Conservation (phyloP, 371 early-diverging fungal species). For the Rhizopus sp. region DNA sequence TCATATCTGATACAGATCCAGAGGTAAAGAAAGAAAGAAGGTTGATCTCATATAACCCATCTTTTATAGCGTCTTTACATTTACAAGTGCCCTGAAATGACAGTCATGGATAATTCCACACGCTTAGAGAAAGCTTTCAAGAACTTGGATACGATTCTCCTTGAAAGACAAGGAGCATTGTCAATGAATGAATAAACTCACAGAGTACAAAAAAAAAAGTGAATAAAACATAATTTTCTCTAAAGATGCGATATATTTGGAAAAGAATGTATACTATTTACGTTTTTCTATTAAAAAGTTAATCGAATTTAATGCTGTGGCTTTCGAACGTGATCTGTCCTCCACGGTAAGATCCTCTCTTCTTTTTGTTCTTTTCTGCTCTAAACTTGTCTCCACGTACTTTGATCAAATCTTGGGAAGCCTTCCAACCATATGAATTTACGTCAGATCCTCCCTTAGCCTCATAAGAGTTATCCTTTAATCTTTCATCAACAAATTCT, state of each 20-base stretch:
- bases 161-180: slow-evolving; percentile 21
- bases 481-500: slow-evolving; percentile 71
- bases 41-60: background rate
- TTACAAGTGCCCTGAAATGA: slow-evolving; percentile 25
- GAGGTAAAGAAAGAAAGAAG: slow-evolving; percentile 20
- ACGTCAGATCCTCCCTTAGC: slow-evolving; percentile 67
- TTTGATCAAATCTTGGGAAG: slow-evolving; percentile 88
- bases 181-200: background rate
- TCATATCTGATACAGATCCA: slow-evolving; percentile 18
- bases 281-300: slow-evolving; percentile 2
- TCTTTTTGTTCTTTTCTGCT: slow-evolving; percentile 97
- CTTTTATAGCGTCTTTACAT: slow-evolving; percentile 23
- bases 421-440: slow-evolving; percentile 88
- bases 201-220: too few species aligned
- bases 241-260: background rate
- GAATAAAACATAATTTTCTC: too few species aligned
- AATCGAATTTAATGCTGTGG: slow-evolving; percentile 90
- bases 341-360: slow-evolving; percentile 94
- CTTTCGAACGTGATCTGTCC: slow-evolving; percentile 85
- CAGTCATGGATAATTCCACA: slow-evolving; percentile 17
- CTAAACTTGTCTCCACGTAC: slow-evolving; percentile 94
- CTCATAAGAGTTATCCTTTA: slow-evolving; percentile 85
- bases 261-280: background rate
- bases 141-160: slow-evolving; percentile 25
- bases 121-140: slow-evolving; percentile 15